These are phyloP conservation scores for Daldinia sp. DNA, from an alignment of 2,329 filamentous ascomycete genomes.

Conservation along the genomic window DNA sequence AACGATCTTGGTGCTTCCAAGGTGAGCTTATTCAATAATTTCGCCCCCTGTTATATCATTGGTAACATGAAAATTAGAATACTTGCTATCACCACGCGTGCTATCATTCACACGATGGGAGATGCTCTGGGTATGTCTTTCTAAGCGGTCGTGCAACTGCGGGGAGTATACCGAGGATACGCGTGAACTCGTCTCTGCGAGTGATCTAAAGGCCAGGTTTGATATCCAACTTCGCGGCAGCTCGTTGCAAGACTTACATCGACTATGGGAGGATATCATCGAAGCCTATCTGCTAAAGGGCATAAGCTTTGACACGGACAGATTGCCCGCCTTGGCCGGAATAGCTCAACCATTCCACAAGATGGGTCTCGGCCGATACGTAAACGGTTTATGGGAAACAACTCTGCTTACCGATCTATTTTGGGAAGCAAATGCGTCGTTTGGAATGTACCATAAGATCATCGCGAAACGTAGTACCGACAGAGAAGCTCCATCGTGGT, in stretches of 20 bases:
- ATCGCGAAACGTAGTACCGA: conserved; percentile 16
- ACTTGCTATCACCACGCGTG: conserved; percentile 34
- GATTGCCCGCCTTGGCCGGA: conserved; percentile 32
- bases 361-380: conserved; percentile 25
- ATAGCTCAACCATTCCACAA: conserved; percentile 28
- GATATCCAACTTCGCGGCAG: conserved; percentile 12
- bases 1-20: conserved; percentile 36
- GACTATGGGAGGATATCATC: conserved; percentile 29
- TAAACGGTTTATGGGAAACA: conserved; percentile 33
- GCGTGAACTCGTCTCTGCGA: conserved; percentile 23
- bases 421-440: conserved; percentile 17
- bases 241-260: conserved; percentile 11
- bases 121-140: conserved; percentile 33
- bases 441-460: conserved; percentile 7
- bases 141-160: conserved; percentile 27
- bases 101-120: conserved; percentile 36
- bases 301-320: conserved; percentile 29
- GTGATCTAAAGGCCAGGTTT: conserved; percentile 32
- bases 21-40: conserved; percentile 15
- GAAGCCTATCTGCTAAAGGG: conserved; percentile 25
- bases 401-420: conserved; percentile 30
- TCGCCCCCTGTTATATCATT: background rate
- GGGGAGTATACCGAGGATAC: conserved; percentile 26
- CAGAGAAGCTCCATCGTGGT: conserved; percentile 32
- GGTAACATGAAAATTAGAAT: conserved; percentile 22